Evolutionary conservation across 495 filamentous ascomycete species (phyloP).

Genomic region (Podospora pseudoanserina): DNA sequence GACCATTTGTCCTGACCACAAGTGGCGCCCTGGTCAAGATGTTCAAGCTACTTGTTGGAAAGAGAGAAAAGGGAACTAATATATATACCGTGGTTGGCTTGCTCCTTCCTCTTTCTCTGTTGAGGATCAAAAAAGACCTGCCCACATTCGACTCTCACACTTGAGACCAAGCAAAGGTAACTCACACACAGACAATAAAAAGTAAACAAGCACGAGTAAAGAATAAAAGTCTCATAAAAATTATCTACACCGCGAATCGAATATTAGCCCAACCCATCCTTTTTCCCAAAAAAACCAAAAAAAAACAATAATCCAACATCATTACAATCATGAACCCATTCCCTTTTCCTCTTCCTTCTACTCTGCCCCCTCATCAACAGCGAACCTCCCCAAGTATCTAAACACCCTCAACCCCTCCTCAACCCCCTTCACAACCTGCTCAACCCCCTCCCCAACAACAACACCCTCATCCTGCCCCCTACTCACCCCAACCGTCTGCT

Average conservation of each 20-base stretch:
- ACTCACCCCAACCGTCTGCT: constrained; percentile 40
- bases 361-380: constrained; percentile 39
- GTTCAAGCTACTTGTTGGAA: neutral
- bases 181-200: neutral
- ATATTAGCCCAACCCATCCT: neutral
- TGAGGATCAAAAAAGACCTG: too few species aligned
- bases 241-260: neutral
- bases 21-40: neutral
- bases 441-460: constrained; percentile 33
- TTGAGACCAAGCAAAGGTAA: too few species aligned
- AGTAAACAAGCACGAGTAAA: neutral
- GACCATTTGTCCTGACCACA: neutral
- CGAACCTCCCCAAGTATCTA: constrained; percentile 58
- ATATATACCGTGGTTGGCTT: neutral
- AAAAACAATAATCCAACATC: neutral
- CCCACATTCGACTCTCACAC: neutral
- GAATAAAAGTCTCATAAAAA: neutral
- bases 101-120: neutral
- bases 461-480: constrained; percentile 50
- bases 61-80: neutral
- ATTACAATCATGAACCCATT: neutral
- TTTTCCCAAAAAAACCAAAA: neutral
- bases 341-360: neutral
- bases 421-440: constrained; percentile 43
- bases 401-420: constrained; percentile 61